Evolutionary conservation across 768 basidiomycete species (phyloP), one percentile per base, ranked within the genome.

Genomic region (Suillus cothurnatus): DNA sequence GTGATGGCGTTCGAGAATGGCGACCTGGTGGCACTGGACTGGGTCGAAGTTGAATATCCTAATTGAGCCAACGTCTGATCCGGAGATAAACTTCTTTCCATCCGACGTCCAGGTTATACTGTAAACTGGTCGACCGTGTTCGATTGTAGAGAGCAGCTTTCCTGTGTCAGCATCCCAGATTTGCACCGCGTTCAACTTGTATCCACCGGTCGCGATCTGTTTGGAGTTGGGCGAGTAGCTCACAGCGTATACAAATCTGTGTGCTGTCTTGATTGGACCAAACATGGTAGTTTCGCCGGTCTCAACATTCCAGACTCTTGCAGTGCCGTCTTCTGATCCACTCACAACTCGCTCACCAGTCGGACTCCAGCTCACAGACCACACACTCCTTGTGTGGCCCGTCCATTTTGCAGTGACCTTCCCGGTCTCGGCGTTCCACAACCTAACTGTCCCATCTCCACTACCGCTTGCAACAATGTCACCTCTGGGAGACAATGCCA

Each of bases 111-210:
- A 39, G 9, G 15, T 38, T 17, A 38, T 26, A 39, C 36, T 26
- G 23, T 57, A 57, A 57, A 57, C 56, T 57, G 56, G 56, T 57
- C 56, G 36, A n/a, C 36, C 19, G 23, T 57, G 36, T 26, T 58
- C 57, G 23, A 19, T 58, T 58, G 36, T 58, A 15, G 36, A 58
- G 57, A 38, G 56, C 34, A 57, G 34, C 15, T 36, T 2, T 8
- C 56, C 38, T 28, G 38, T 58, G 17, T 58, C 19, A 1, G 38
- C 57, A 2, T 59, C 38, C 57, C 57, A 59, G 5, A 59, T 28
- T 28, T 39, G 57, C 23, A 39, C 38, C 28, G 38, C 2, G 17
- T 59, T 39, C 26, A 19, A 9, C 32, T 28, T 59, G 38, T 39
- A 41, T 59, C 26, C 57, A 5, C 38, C 38, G 2, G 57, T 59